Percentiles rank a stretch among this genome's conserved stretches.
These are phyloP conservation scores for Chalciporus chontae DNA, from an alignment of 768 basidiomycete species.

Conservation along the genomic window DNA sequence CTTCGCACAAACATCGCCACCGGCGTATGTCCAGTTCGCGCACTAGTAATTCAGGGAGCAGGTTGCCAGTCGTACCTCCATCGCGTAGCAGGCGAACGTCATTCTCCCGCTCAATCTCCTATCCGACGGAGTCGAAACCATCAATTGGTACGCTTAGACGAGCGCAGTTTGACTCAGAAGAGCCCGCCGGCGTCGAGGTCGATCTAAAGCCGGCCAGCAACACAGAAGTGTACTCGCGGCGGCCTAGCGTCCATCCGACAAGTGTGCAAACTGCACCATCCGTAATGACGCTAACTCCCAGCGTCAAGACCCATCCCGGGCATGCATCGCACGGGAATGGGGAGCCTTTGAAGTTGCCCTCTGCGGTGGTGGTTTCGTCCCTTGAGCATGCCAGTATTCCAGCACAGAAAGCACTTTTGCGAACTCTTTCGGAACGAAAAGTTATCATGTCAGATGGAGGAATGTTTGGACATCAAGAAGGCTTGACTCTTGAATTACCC, in stretches of 20 bases:
- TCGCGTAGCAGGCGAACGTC: constrained; percentile 26
- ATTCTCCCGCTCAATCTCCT: constrained; percentile 20
- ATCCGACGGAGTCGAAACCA: constrained; percentile 16
- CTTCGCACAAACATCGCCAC: constrained; percentile 17
- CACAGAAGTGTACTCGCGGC: constrained; percentile 2
- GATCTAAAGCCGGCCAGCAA: constrained; percentile 3
- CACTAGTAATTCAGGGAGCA: constrained; percentile 13
- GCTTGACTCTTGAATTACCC: constrained; percentile 39
- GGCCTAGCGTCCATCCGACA: constrained; percentile 7
- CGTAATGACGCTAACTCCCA: constrained; percentile 11
- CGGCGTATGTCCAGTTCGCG: constrained; percentile 20
- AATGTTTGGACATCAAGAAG: constrained; percentile 22
- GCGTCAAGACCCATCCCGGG: constrained; percentile 6
- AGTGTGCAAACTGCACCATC: constrained; percentile 16
- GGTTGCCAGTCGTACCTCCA: constrained; percentile 13
- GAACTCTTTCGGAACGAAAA: constrained; percentile 48
- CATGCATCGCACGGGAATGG: constrained; percentile 14
- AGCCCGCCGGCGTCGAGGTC: not conserved
- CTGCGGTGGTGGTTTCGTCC: constrained; percentile 64
- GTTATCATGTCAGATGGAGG: constrained; percentile 39
- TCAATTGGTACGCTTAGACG: constrained; percentile 13
- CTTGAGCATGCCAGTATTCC: constrained; percentile 57
- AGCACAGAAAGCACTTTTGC: constrained; percentile 56
- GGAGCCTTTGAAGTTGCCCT: constrained; percentile 39
- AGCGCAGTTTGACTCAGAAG: constrained; percentile 15